Conservation (phyloP, 179 eudicot genomes). For the Silene vulgaris region DNA sequence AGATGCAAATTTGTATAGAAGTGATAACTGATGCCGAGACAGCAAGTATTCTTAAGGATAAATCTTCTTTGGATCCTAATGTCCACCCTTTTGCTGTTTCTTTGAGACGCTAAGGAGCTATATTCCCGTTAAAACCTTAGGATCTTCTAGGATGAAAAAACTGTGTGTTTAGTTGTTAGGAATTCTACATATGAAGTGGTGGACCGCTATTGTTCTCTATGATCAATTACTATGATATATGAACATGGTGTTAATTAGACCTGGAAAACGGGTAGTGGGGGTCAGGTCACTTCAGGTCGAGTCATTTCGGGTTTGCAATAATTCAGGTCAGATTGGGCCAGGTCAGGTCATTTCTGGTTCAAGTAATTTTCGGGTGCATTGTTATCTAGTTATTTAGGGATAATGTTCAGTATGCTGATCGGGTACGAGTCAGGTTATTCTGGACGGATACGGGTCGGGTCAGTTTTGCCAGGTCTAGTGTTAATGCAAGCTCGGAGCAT, state of each 20-base stretch:
- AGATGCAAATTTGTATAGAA: background rate
- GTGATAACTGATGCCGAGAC: background rate
- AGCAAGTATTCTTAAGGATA: background rate
- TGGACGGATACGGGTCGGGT: too few relatives aligned
- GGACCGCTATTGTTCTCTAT: background rate
- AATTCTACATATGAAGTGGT: constrained; percentile 1
- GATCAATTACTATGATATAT: background rate
- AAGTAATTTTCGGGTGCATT: too few relatives aligned
- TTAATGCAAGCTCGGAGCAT: background rate
- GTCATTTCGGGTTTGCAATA: too few relatives aligned
- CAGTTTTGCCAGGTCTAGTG: too few relatives aligned
- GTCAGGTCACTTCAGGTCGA: too few relatives aligned
- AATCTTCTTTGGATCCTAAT: background rate
- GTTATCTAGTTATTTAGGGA: too few relatives aligned
- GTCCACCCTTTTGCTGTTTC: background rate
- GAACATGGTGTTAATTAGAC: background rate
- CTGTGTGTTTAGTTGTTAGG: background rate
- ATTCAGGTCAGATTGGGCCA: too few relatives aligned
- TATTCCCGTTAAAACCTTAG: background rate
- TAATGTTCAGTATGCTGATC: too few relatives aligned
- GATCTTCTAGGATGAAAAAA: background rate
- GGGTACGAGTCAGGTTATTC: too few relatives aligned
- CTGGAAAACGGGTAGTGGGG: too few relatives aligned
- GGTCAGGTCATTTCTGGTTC: too few relatives aligned
- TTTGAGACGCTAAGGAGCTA: background rate